Conservation (phyloP, 805 yeast genomes). For the Wickerhamiella kazuoi region DNA sequence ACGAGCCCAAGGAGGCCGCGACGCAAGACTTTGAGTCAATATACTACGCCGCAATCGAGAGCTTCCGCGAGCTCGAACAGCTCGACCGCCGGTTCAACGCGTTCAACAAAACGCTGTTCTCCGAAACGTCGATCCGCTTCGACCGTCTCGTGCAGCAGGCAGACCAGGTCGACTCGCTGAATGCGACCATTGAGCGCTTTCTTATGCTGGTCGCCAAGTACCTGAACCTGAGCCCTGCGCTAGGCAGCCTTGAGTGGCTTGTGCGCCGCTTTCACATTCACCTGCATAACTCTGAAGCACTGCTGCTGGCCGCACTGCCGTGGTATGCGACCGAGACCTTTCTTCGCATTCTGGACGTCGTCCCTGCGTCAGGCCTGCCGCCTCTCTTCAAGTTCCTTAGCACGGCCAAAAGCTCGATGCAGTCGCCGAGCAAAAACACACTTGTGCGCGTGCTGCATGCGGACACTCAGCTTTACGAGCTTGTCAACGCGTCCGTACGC, state of each 20-base stretch:
- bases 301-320: constrained; percentile 63
- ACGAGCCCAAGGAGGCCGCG: constrained; percentile 76
- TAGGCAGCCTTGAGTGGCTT: constrained; percentile 85
- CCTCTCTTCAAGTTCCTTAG: constrained; percentile 55
- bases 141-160: constrained; percentile 71
- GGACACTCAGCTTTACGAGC: constrained; percentile 48
- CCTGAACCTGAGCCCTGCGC: constrained; percentile 55
- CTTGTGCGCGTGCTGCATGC: constrained; percentile 50
- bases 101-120: constrained; percentile 58
- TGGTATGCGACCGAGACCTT: constrained; percentile 61
- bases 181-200: constrained; percentile 58
- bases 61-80: constrained; percentile 50
- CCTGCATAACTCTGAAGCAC: constrained; percentile 54
- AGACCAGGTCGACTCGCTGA: constrained; percentile 59
- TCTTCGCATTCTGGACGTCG: constrained; percentile 53
- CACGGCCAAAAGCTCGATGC: constrained; percentile 46
- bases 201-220: constrained; percentile 58
- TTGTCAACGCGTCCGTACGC: constrained; percentile 41
- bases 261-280: constrained; percentile 78
- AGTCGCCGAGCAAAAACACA: constrained; percentile 48
- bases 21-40: constrained; percentile 82
- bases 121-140: constrained; percentile 58
- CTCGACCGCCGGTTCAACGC: constrained; percentile 59
- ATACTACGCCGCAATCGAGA: constrained; percentile 53
- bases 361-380: constrained; percentile 46